phyloP scores from a whole-genome alignment of 208 protist species.

The Kentomonas sorsogonicus region DNA sequence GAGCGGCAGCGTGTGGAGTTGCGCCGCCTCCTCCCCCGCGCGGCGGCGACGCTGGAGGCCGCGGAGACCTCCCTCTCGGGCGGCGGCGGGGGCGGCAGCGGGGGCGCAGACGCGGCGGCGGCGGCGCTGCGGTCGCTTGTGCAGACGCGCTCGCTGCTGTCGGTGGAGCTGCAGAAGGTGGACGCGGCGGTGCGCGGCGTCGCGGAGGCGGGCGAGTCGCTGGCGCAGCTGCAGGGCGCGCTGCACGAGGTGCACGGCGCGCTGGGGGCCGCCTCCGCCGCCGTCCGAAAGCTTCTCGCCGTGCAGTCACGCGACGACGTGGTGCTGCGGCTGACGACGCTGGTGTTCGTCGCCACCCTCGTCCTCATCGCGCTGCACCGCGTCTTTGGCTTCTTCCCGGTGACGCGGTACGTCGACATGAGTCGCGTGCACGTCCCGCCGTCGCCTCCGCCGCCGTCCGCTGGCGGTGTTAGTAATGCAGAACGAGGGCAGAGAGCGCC shows the following conservation, averaged over 20 bases:
- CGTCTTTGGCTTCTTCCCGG: constrained; percentile 63
- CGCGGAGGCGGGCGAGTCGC: constrained; percentile 32
- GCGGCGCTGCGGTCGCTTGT: constrained; percentile 65
- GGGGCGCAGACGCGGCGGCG: constrained; percentile 24
- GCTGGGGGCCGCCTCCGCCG: constrained; percentile 49
- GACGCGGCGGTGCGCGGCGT: constrained; percentile 55
- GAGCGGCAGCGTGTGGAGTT: constrained; percentile 38
- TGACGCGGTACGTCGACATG: constrained; percentile 35
- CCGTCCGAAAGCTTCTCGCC: constrained; percentile 47
- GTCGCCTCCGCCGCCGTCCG: no score
- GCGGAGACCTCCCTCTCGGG: background rate
- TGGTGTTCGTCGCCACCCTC: constrained; percentile 56
- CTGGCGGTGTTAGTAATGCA: no score
- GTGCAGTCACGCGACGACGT: constrained; percentile 63
- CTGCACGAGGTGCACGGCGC: constrained; percentile 63
- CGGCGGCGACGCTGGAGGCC: constrained; percentile 35
- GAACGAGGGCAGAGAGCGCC: no score
- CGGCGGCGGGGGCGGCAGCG: constrained; percentile 3
- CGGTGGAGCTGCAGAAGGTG: constrained; percentile 71
- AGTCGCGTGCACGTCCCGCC: no score
- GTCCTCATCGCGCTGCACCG: constrained; percentile 63
- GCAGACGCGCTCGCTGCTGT: constrained; percentile 66
- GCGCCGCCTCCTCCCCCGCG: constrained; percentile 34
- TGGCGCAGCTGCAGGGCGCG: constrained; percentile 36
- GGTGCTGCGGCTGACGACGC: constrained; percentile 47